phyloP scores from a whole-genome alignment of 2,329 filamentous ascomycete species.

The Diaporthe caulivora region DNA sequence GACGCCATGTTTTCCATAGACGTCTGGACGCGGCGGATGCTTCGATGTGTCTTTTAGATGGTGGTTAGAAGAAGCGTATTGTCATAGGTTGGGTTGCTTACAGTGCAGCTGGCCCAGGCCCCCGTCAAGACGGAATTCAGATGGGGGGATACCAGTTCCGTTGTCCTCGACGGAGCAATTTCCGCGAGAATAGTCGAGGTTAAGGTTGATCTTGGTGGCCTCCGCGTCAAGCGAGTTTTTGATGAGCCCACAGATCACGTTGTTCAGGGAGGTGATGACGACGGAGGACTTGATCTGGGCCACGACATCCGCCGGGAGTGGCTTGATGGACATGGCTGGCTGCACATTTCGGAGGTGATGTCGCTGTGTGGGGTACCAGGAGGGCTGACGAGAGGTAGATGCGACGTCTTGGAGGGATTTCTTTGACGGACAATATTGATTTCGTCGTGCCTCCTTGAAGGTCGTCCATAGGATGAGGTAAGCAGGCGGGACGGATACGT shows the following conservation, averaged over 20 bases:
- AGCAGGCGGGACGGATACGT: neutral
- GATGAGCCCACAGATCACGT: constrained; percentile 78
- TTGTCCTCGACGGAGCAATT: constrained; percentile 87
- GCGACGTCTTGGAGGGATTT: neutral
- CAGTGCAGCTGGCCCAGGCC: constrained; percentile 80
- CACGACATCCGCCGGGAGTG: constrained; percentile 77
- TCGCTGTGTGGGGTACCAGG: neutral
- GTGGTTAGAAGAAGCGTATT: constrained; percentile 21
- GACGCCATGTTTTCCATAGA: constrained; percentile 77
- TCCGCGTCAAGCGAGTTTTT: constrained; percentile 88
- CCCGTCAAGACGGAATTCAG: constrained; percentile 78
- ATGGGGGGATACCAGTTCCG: constrained; percentile 79
- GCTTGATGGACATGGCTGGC: constrained; percentile 71
- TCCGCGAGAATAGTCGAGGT: constrained; percentile 80
- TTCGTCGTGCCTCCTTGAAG: too few relatives aligned
- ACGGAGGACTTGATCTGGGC: constrained; percentile 88
- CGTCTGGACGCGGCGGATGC: constrained; percentile 57
- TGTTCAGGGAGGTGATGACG: constrained; percentile 80
- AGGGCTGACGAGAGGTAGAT: neutral
- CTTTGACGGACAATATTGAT: too few relatives aligned
- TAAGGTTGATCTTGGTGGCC: constrained; percentile 76
- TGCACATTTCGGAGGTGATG: constrained; percentile 31
- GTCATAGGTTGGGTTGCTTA: constrained; percentile 51
- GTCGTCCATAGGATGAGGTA: constrained; percentile 11
- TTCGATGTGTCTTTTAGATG: constrained; percentile 83